A percentile compares a stretch with the other conserved stretches of the same genome.
phyloP scores from a whole-genome alignment of 805 yeast genomes.

The Nakazawaea ishiwadae region DNA sequence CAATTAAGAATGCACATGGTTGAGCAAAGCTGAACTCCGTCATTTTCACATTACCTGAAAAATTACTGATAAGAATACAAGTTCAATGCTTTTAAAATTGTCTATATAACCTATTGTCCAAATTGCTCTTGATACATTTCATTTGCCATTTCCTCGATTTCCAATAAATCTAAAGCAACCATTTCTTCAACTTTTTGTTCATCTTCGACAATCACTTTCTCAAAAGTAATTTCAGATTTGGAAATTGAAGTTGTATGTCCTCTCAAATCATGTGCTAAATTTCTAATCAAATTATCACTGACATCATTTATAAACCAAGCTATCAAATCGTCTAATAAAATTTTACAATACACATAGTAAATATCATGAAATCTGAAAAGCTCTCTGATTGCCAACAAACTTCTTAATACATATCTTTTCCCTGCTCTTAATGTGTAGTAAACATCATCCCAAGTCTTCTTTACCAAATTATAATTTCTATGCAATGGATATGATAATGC shows the following conservation, averaged over 20 bases:
- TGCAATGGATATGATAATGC: conserved; percentile 78
- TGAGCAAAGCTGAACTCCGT: too few species aligned
- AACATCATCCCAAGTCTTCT: conserved; percentile 72
- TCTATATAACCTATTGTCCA: conserved; percentile 1
- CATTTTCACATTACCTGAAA: too few species aligned
- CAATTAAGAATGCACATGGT: too few species aligned
- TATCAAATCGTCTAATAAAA: conserved; percentile 72
- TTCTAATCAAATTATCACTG: conserved; percentile 52
- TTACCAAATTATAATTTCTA: conserved; percentile 58
- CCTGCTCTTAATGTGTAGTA: conserved; percentile 64
- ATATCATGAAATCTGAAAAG: conserved; percentile 78
- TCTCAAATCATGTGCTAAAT: conserved; percentile 61
- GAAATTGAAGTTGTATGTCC: conserved; percentile 33
- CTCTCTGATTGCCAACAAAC: conserved; percentile 59
- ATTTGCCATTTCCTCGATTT: conserved; percentile 57
- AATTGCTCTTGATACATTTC: conserved; percentile 29
- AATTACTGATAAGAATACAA: too few species aligned
- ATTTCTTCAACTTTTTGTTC: conserved; percentile 40
- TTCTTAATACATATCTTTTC: conserved; percentile 55
- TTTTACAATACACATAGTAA: conserved; percentile 77
- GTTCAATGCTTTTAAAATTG: too few species aligned
- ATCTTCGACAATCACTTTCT: conserved; percentile 32
- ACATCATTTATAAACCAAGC: conserved; percentile 69
- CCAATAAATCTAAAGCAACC: conserved; percentile 42
- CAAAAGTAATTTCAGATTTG: conserved; percentile 51